A percentile compares a stretch with the other conserved stretches of the same genome.
Conservation (phyloP, 495 filamentous ascomycete genomes). For the Xylaria palmicola region DNA sequence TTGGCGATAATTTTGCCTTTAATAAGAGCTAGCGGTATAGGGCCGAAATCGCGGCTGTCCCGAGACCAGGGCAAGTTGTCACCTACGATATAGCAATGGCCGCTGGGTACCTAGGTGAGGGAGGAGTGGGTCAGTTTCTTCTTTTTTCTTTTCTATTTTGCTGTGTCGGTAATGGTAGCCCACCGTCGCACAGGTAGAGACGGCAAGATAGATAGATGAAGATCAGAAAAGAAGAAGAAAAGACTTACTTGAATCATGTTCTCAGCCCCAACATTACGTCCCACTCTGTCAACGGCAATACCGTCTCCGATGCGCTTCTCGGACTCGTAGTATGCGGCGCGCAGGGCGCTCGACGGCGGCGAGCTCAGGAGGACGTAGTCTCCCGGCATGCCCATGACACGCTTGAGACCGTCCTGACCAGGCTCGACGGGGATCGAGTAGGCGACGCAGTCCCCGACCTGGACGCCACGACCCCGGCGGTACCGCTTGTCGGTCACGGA, state of each 20-base stretch:
- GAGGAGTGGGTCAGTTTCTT: not conserved
- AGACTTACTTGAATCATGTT: slow-evolving; percentile 74
- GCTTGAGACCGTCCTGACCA: slow-evolving; percentile 67
- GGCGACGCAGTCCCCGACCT: slow-evolving; percentile 79
- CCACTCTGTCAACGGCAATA: not conserved
- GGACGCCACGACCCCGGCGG: slow-evolving; percentile 64
- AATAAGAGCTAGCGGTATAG: slow-evolving; percentile 79
- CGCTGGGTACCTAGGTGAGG: slow-evolving; percentile 67
- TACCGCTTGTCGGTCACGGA: slow-evolving; percentile 65
- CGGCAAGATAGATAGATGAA: not conserved
- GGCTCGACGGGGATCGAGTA: slow-evolving; percentile 70
- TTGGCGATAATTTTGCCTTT: slow-evolving; percentile 80
- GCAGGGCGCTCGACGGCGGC: slow-evolving; percentile 34
- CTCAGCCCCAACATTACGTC: slow-evolving; percentile 23
- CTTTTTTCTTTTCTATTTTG: not conserved
- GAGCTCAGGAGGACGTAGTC: slow-evolving; percentile 82
- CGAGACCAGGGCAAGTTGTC: slow-evolving; percentile 82
- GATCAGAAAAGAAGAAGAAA: not conserved
- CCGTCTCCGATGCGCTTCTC: not conserved
- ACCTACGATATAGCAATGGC: slow-evolving; percentile 85
- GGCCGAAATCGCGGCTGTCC: slow-evolving; percentile 84
- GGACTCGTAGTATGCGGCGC: slow-evolving; percentile 1
- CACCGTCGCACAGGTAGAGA: not conserved
- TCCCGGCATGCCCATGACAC: slow-evolving; percentile 82
- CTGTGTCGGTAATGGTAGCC: not conserved